Evolutionary conservation across 2,329 filamentous ascomycete genomes (phyloP), one percentile per base, ranked within the genome.

Genomic region (Graphilbum sp.): DNA sequence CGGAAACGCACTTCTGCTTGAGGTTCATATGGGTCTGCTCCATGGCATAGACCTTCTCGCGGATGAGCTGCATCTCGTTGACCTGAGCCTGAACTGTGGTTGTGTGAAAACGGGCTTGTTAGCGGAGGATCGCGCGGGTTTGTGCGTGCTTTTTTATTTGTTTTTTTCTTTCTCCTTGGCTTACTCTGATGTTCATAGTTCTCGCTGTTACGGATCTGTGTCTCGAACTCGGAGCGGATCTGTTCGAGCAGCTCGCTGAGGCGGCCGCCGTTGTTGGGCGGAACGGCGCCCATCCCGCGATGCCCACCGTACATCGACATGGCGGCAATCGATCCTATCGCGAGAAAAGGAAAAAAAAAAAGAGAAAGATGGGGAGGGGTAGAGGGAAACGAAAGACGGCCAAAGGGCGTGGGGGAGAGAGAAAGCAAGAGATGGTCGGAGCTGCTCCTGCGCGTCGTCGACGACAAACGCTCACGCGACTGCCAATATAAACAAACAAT

Each of bases 101-200:
- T n/a, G n/a, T n/a, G n/a, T n/a, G n/a, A n/a, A n/a, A n/a, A n/a
- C n/a, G n/a, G n/a, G n/a, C n/a, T n/a, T n/a, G n/a, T n/a, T n/a
- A n/a, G n/a, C n/a, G n/a, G n/a, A n/a, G n/a, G n/a, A n/a, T n/a
- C 48, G 50, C 11, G 16, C 17, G 16, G 8, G 16, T 10, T 32
- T 32, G 16, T 2, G 20, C n/a, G n/a, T n/a, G n/a, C n/a, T n/a
- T n/a, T n/a, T n/a, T n/a, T n/a, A n/a, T n/a, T n/a, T n/a, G n/a
- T n/a, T n/a, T n/a, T n/a, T n/a, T n/a, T n/a, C n/a, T n/a, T 32
- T 9, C 15, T 3, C 4, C 19, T 15, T 3, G 2, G 21, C 86
- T 68, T 75, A 95, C 88, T 81, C 57, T 93, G 86, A 57, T 88
- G 83, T 56, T 98, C 88, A 56, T 86, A 92, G 50, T 85, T 83